A percentile compares a stretch with the other conserved stretches of the same genome.
Evolutionary conservation across 176 grass and related monocot genomes (phyloP).

Genomic region (Phoenix dactylifera): DNA sequence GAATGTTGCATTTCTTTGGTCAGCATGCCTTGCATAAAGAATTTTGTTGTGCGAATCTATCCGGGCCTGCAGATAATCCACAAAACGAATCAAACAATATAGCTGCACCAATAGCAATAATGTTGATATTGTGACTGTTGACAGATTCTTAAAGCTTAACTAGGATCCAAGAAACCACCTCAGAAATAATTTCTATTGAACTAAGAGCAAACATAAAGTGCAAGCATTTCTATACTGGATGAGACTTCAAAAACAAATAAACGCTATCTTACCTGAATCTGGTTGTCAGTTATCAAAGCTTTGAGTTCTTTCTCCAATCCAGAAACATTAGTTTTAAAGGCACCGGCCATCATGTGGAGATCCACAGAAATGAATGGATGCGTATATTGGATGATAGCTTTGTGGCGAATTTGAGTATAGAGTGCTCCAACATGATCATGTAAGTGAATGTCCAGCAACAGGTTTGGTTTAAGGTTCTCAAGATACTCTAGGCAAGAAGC

Average conservation of each 20-base stretch:
- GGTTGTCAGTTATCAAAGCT: conserved; percentile 66
- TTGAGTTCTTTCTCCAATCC: conserved; percentile 89
- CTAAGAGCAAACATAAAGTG: neutral
- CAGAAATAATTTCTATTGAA: too few relatives aligned
- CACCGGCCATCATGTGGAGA: conserved; percentile 79
- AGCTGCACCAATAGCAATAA: too few relatives aligned
- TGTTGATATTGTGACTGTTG: too few relatives aligned
- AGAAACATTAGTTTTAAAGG: conserved; percentile 67
- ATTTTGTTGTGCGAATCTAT: conserved; percentile 99
- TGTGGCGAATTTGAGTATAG: conserved; percentile 22
- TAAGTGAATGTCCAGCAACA: conserved; percentile 20
- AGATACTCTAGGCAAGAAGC: conserved; percentile 21
- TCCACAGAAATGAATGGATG: conserved; percentile 95
- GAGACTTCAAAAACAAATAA: neutral
- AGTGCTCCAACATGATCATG: conserved; percentile 20
- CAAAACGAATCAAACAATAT: neutral
- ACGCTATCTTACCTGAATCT: conserved; percentile 58
- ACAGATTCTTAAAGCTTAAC: too few relatives aligned
- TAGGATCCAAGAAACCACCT: too few relatives aligned
- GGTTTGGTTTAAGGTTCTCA: conserved; percentile 21
- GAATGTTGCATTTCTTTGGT: conserved; percentile 77
- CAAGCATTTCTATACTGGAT: neutral
- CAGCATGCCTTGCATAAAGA: conserved; percentile 73
- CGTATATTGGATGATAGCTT: conserved; percentile 88
- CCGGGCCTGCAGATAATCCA: conserved; percentile 52